Percentiles rank a stretch among this genome's conserved stretches.
Evolutionary conservation across 441 rosid genomes (phyloP).

Genomic region (Theobroma grandiflorum): DNA sequence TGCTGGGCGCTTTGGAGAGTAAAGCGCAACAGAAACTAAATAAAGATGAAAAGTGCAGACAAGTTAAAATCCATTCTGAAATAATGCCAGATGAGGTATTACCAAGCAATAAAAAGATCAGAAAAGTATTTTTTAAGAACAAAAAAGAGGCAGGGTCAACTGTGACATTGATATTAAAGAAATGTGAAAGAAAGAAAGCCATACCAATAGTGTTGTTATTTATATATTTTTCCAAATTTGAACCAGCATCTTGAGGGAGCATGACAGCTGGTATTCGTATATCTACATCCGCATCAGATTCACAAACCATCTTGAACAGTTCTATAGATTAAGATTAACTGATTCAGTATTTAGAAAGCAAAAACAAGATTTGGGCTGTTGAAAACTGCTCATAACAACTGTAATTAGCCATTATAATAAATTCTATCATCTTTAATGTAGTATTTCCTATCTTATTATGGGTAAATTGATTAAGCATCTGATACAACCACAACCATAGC

Average conservation of each 20-base stretch:
- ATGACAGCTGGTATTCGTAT: slow-evolving; percentile 55
- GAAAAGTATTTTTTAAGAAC: slow-evolving; percentile 11
- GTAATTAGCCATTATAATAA: neutral
- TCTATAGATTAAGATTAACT: slow-evolving; percentile 39
- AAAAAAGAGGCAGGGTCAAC: slow-evolving; percentile 19
- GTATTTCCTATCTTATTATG: slow-evolving; percentile 4
- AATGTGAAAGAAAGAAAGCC: slow-evolving; percentile 25
- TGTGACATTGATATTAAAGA: slow-evolving; percentile 12
- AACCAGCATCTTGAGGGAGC: slow-evolving; percentile 67
- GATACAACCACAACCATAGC: neutral
- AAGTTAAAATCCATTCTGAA: slow-evolving; percentile 7
- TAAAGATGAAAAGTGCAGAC: slow-evolving; percentile 17
- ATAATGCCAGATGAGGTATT: slow-evolving; percentile 1
- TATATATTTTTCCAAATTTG: slow-evolving; percentile 42
- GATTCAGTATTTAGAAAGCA: neutral
- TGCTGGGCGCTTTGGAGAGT: slow-evolving; percentile 60
- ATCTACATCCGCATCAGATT: slow-evolving; percentile 46
- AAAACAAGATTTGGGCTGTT: neutral
- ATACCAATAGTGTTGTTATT: slow-evolving; percentile 40
- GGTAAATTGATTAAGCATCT: neutral
- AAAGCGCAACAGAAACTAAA: slow-evolving; percentile 55
- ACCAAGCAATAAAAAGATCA: neutral
- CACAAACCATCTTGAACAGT: slow-evolving; percentile 68
- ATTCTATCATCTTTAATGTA: slow-evolving; percentile 16
- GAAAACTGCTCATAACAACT: neutral